These are phyloP conservation scores for Xylaria polymorpha DNA, from an alignment of 2,329 filamentous ascomycete species.

Conservation along the genomic window DNA sequence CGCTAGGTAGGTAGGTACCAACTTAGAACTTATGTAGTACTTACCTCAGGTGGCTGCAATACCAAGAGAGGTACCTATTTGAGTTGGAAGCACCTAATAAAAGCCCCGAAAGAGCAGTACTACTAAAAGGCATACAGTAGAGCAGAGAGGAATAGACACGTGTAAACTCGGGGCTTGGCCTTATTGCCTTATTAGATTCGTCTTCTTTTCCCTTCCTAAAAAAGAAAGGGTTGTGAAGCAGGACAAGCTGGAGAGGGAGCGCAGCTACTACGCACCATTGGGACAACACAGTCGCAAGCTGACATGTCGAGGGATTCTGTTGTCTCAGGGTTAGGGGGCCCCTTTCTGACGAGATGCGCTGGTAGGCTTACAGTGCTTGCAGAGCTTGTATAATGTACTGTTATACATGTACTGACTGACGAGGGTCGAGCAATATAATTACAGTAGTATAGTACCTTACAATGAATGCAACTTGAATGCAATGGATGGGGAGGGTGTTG, in stretches of 20 bases:
- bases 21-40: too few relatives aligned
- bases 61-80: not conserved
- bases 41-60: not conserved
- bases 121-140: not conserved
- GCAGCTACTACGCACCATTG: too few relatives aligned
- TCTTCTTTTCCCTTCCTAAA: not conserved
- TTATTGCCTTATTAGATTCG: not conserved
- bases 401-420: too few relatives aligned
- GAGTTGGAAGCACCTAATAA: not conserved
- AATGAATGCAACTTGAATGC: too few relatives aligned
- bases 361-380: constrained; percentile 34
- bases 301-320: constrained; percentile 29
- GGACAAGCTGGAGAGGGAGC: too few relatives aligned
- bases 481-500: not conserved
- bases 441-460: too few relatives aligned
- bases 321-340: constrained; percentile 29
- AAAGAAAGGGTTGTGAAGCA: not conserved
- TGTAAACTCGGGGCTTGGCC: not conserved
- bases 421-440: not conserved
- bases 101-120: not conserved
- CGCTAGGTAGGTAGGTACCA: not conserved
- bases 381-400: not conserved
- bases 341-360: constrained; percentile 31
- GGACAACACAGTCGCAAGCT: constrained; percentile 13
- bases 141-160: not conserved